These are phyloP conservation scores for Tylopilus subfusipes DNA, from an alignment of 768 basidiomycete genomes.

Conservation along the genomic window DNA sequence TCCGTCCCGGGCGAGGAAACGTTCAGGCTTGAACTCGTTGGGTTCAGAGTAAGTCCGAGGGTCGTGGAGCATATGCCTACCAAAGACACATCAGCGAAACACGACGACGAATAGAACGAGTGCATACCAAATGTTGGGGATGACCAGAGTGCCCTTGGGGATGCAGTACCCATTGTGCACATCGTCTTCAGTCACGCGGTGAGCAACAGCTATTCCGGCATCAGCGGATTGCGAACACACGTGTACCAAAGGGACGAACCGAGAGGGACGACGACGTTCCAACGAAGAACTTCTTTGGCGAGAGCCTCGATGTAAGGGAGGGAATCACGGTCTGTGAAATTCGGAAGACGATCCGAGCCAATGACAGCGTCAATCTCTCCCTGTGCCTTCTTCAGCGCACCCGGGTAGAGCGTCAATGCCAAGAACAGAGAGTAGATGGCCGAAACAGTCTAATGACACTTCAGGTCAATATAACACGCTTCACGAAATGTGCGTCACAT, in stretches of 20 bases:
- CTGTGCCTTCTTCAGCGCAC: constrained; percentile 56
- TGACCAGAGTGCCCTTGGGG: constrained; percentile 41
- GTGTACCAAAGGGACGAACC: constrained; percentile 33
- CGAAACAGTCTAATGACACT: constrained; percentile 52
- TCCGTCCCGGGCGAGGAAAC: constrained; percentile 43
- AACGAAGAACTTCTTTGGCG: constrained; percentile 52
- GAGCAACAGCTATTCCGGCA: constrained; percentile 34
- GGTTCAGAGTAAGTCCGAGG: constrained; percentile 48
- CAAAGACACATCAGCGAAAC: background rate
- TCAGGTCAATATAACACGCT: constrained; percentile 1
- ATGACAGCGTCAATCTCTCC: constrained; percentile 58
- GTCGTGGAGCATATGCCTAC: constrained; percentile 34
- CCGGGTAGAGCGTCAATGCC: constrained; percentile 56
- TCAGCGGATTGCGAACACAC: constrained; percentile 28
- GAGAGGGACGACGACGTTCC: constrained; percentile 38
- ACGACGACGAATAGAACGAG: constrained; percentile 12
- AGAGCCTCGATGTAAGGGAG: constrained; percentile 63
- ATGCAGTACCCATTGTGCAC: constrained; percentile 60
- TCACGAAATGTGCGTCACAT: constrained; percentile 5
- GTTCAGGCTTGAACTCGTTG: constrained; percentile 54
- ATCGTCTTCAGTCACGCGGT: constrained; percentile 57
- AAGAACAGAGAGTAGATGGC: constrained; percentile 59
- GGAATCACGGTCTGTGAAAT: constrained; percentile 51
- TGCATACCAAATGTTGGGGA: constrained; percentile 24
- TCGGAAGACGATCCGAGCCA: constrained; percentile 58